Evolutionary conservation across 352 stramenopile genomes (phyloP), one percentile per base, ranked within the genome.

Genomic region (Albugo candida): DNA sequence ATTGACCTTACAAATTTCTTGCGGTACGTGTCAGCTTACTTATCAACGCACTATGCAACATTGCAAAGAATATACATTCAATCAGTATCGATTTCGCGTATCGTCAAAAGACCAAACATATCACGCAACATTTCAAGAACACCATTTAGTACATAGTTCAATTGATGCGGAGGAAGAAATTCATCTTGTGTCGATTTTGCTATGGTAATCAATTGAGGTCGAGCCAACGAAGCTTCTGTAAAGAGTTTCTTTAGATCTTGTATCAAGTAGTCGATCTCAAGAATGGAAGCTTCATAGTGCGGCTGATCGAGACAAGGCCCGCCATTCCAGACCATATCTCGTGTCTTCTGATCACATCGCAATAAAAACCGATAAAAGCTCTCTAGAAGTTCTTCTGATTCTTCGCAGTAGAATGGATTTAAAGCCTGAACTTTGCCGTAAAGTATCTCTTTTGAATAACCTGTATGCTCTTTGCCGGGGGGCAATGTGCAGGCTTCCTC

Each of bases 141-240:
- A 18, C 47, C 51, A 11, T 53, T 24, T 0, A 77, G 54, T 10
- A 89, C 65, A 13, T 55, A 36, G 19, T 76, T 58, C 1, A 78
- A 42, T 44, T 89, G 75, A 37, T 80, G 55, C 0, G 65, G 61
- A 5, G 78, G 80, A 18, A 86, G 61, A 51, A 73, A 93, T 21
- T 73, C 49, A 40, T 93, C 80, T 2, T 61, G 60, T 1, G 65
- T 75, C 5, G 80, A 93, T 45, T 80, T 87, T 5, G 80, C 78
- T 17, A 93, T 74, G 5, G 78, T 89, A 40, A 92, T 67, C n/a
- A 93, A 52, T 11, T 58, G 50, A n/a, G 80, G 80, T 51, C 51
- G 58, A 31, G 61, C 55, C 13, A 13, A 19, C 8, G 36, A 14
- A n/a, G 18, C 35, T 0, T 35, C 34, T 17, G 83, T 53, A 41